Base-by-base conservation (phyloP, 2,329 filamentous ascomycete genomes). In the Cytospora paraplurivora region DNA sequence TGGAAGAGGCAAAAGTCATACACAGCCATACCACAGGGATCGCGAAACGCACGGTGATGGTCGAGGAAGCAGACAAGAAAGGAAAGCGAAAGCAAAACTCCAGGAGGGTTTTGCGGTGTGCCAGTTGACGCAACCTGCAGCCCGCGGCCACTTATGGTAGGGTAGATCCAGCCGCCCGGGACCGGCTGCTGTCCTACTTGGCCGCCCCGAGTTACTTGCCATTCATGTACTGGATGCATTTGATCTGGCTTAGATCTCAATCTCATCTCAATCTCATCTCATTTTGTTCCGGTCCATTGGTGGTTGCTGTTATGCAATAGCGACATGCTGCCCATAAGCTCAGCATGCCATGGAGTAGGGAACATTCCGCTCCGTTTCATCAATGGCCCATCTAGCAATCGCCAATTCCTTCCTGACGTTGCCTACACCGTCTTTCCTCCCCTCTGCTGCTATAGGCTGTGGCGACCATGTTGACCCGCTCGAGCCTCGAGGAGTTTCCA, bases 241-340 rank as follows among this genome's bases (percentile, higher is more conserved):
- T 47, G 34, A 21, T 54, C 58, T 38, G 58, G 53, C 58, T 41
- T 50, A 50, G 37, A 60, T 60, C 58, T 60, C 56, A 33, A 64
- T 51, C 60, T 57, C 47, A 62, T 64, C 62, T 56, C 52, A 55
- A 61, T 64, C 62, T 60, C 53, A 60, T 64, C 62, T 63, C 56
- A 63, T 52, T 51, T 63, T 41, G 34, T 50, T 59, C 38, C 34
- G 41, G 41, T n/a, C 12, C 19, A n/a, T 17, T 44, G 41, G 41
- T 44, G 41, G 41, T 44, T 44, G 41, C 41, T 44, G 41, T 44
- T n/a, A 44, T 44, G 41, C 41, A n/a, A 44, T 44, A 17, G 41
- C 41, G 41, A 44, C 41, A 44, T 44, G 19, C 27, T 27, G 27
- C 27, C 27, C 27, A 27, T 27, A 27, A 4, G 27, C 27, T 27